Conservation (phyloP, 345 rosid genomes). For the Psidium friedrichsthalianum region DNA sequence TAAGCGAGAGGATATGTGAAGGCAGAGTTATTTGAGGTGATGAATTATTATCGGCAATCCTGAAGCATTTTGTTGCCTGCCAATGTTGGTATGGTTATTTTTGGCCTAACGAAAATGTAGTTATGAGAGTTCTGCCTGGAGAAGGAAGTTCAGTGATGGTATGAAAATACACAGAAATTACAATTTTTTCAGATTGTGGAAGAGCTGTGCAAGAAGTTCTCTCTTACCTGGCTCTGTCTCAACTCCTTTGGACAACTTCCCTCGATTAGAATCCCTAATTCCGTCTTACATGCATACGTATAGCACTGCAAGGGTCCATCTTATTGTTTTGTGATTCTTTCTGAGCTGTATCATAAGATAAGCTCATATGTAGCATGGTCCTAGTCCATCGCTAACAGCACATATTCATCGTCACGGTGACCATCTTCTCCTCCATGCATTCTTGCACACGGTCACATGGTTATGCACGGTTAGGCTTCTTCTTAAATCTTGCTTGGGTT, state of each 20-base stretch:
- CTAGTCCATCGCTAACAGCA: not conserved
- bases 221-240: not conserved
- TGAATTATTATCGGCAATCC: not conserved
- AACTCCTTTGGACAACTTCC: not conserved
- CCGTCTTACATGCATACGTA: accelerated
- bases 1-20: not conserved
- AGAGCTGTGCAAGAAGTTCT: not conserved
- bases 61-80: not conserved
- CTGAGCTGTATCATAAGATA: not conserved
- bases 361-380: not conserved
- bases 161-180: not conserved
- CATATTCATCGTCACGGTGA: not conserved
- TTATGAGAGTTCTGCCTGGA: not conserved
- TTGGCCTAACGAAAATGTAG: not conserved
- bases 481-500: not conserved
- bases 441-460: not conserved
- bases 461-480: not conserved
- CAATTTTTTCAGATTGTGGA: not conserved
- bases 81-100: not conserved
- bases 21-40: not conserved
- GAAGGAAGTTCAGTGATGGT: not conserved
- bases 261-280: not conserved
- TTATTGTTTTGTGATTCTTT: not conserved
- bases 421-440: not conserved
- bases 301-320: not conserved